Evolutionary conservation across 805 yeast genomes (phyloP).

Genomic region (Candida sithepensis): DNA sequence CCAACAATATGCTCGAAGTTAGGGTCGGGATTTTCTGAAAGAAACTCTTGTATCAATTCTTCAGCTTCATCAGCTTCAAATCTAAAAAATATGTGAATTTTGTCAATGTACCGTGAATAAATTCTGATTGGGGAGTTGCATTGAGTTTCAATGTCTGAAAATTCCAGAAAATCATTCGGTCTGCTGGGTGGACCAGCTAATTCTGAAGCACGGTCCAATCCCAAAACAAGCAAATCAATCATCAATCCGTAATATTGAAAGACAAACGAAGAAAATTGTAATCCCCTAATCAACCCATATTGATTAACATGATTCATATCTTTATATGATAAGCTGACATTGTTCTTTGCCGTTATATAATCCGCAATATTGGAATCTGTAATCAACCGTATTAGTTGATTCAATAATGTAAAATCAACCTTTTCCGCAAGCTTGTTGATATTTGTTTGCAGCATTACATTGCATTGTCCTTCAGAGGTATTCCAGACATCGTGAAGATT

Average conservation of each 20-base stretch:
- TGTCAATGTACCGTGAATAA: conserved; percentile 81
- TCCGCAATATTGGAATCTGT: conserved; percentile 92
- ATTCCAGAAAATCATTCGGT: conserved; percentile 80
- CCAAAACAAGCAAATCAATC: conserved; percentile 76
- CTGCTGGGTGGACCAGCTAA: conserved; percentile 71
- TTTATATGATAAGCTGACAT: conserved; percentile 75
- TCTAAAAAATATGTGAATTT: conserved; percentile 73
- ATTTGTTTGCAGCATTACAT: conserved; percentile 79
- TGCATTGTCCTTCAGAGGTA: conserved; percentile 65
- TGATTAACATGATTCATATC: conserved; percentile 95
- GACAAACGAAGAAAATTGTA: conserved; percentile 86
- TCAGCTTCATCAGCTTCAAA: conserved; percentile 71
- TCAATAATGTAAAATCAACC: conserved; percentile 81
- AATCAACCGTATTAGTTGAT: conserved; percentile 72
- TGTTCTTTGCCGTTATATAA: conserved; percentile 88
- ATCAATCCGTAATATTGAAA: conserved; percentile 87
- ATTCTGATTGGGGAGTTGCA: conserved; percentile 69
- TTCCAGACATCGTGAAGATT: conserved; percentile 80
- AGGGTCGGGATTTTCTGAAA: conserved; percentile 88
- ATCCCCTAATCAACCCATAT: conserved; percentile 82
- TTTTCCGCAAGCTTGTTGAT: conserved; percentile 74
- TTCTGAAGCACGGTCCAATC: conserved; percentile 82
- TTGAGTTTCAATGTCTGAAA: conserved; percentile 55
- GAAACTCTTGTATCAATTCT: conserved; percentile 69
- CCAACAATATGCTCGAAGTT: conserved; percentile 83